Base-by-base conservation (phyloP, 495 filamentous ascomycete species). In the Amphirosellinia nigrospora region DNA sequence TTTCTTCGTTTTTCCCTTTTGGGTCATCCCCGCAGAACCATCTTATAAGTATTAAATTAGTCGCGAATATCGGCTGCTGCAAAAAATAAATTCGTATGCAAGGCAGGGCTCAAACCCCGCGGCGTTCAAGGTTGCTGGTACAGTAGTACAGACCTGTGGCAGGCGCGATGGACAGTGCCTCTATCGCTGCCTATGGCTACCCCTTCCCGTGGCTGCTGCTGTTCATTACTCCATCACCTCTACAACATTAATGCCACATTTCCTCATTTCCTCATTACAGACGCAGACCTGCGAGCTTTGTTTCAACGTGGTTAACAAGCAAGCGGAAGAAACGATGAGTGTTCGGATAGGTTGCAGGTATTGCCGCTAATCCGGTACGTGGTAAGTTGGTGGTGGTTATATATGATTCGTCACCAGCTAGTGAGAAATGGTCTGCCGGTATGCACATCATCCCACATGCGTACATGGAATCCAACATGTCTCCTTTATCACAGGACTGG, bases 381-480 rank as follows among this genome's bases (percentile, higher is more conserved):
- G 61, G 61, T 50, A 64, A n/a, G n/a, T n/a, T n/a, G 43, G 50
- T 28, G 15, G 23, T 28, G 30, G 61, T 48, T 50, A 36, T 43
- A 15, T 23, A 30, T 43, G 43, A 64, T 64, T 64, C 43, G 61
- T 30, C 28, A 15, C n/a, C n/a, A 36, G 23, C 38, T 19, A 50
- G 41, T 11, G 28, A 48, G 58, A 34, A 21, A 30, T 23, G 36
- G 59, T 28, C 8, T 28, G 41, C 23, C 15, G 41, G 19, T 41
- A 53, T 65, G 63, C 63, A 41, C 46, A 65, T 65, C 63, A 65
- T 53, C 63, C 45, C 16, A 65, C 62, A 52, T 64, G 16, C 62
- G 34, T 65, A 38, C 45, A 45, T 50, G 19, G 30, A 46, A 43
- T 63, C 36, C 60, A 46, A 64, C 61, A 64, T 64, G 19, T 3